phyloP scores from a whole-genome alignment of 78 protist genomes.

The Cavenderia fasciculata region DNA sequence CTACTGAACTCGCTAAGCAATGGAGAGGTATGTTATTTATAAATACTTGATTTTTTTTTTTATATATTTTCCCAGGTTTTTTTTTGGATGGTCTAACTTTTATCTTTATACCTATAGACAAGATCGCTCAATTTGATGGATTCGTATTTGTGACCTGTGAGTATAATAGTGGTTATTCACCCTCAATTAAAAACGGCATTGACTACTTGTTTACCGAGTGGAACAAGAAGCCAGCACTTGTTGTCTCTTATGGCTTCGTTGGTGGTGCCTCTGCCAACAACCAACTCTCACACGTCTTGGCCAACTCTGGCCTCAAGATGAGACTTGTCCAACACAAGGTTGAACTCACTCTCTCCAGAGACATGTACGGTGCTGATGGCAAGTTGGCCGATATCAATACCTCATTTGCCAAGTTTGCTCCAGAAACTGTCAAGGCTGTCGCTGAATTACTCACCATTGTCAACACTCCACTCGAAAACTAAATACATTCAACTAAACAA shows the following conservation, averaged over 20 bases:
- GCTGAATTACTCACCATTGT: no score
- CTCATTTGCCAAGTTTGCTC: not conserved
- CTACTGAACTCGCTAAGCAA: not conserved
- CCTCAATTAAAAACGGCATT: slow-evolving; percentile 3
- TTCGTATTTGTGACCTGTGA: not conserved
- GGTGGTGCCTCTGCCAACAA: not conserved
- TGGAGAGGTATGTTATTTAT: no score
- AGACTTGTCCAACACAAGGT: not conserved
- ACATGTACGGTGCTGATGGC: not conserved
- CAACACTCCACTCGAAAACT: no score
- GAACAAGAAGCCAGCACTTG: not conserved
- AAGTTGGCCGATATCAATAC: not conserved
- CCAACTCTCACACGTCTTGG: not conserved
- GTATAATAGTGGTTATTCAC: slow-evolving; percentile 12
- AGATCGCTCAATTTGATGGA: slow-evolving; percentile 11
- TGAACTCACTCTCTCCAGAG: not conserved
- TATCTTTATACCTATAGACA: no score
- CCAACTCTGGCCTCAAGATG: not conserved
- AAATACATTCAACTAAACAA: no score
- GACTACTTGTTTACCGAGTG: not conserved
- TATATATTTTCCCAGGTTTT: no score
- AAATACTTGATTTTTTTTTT: no score
- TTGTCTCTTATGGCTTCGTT: slow-evolving; percentile 1
- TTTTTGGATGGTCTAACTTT: no score
- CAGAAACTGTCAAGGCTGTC: not conserved